Evolutionary conservation across 2,329 filamentous ascomycete genomes (phyloP), one percentile per base, ranked within the genome.

Genomic region (Sarocladium strictum): DNA sequence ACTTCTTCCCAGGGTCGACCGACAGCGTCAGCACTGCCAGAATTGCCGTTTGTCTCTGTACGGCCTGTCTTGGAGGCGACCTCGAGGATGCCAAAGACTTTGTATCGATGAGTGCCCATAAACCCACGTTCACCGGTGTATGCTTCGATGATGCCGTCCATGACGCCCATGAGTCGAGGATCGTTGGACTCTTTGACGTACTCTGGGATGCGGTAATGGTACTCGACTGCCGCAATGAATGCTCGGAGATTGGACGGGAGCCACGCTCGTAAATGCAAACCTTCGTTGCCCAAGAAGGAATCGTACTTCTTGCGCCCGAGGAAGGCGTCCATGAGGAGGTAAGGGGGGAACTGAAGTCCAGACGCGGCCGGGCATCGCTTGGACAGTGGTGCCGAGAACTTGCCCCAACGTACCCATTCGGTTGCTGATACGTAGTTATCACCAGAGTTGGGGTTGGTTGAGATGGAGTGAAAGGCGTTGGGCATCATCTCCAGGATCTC

Each of bases 41-140:
- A 78, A 14, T 71, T 67, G 2, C 78, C 77, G 53, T 80, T 80
- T 0, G 77, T 80, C 56, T 74, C 77, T 0, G 77, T 76, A 3
- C 78, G 70, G 2, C 78, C 77, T 0, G 75, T 77, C 62, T 81
- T 80, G 38, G 71, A 74, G 1, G 77, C 77, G 14, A 79, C 73
- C 55, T 80, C 77, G 0, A 80, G 71, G 26, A 81, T 76, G 1
- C 77, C 78, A 58, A 79, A 81, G 3, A 81, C 78, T 60, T 81
- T 81, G 62, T 80, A 80, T n/a, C 77, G 66, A 59, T 81, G 78
- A 0, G 73, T 75, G 4, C 78, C 77, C 77, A 81, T 79, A 60
- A 80, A 81, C 0, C 78, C 78, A 19, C 77, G 69, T 58, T 80
- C 77, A 1, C 78, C 78, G 0, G 76, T 75, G 57, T 80, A 81